Evolutionary conservation across 2,329 filamentous ascomycete genomes (phyloP).

Genomic region (Rutstroemia sp.): DNA sequence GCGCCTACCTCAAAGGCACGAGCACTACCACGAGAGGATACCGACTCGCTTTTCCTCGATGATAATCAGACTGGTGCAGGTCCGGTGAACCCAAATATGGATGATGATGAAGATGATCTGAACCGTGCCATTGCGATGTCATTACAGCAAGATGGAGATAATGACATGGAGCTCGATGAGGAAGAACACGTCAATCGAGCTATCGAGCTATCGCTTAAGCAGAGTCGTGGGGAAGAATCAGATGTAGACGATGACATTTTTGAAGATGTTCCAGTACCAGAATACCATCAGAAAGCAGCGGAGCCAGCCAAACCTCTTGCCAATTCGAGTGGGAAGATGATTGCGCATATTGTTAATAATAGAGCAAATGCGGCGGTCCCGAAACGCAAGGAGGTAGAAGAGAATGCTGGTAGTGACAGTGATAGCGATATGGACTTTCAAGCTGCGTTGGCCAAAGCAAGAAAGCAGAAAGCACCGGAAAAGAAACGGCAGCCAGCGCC

Average conservation of each 20-base stretch:
- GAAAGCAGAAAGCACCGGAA: slow-evolving; percentile 46
- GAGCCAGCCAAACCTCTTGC: slow-evolving; percentile 44
- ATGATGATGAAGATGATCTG: slow-evolving; percentile 8
- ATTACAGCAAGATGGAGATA: slow-evolving; percentile 44
- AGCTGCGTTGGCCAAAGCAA: slow-evolving; percentile 65
- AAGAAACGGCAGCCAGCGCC: slow-evolving; percentile 31
- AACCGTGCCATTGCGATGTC: slow-evolving; percentile 46
- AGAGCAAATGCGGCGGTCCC: slow-evolving; percentile 55
- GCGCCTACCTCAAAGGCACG: slow-evolving; percentile 4
- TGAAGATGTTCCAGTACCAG: slow-evolving; percentile 44
- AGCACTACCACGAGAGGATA: slow-evolving; percentile 16
- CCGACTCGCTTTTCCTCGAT: slow-evolving; percentile 27
- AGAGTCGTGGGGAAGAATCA: slow-evolving; percentile 39
- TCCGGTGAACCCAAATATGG: neutral
- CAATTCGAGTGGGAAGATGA: slow-evolving; percentile 49
- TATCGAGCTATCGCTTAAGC: slow-evolving; percentile 77
- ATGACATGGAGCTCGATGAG: slow-evolving; percentile 40
- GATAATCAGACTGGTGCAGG: slow-evolving; percentile 12
- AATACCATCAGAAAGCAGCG: slow-evolving; percentile 50
- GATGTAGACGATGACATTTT: slow-evolving; percentile 35
- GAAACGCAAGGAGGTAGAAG: slow-evolving; percentile 30
- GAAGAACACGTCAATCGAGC: slow-evolving; percentile 74
- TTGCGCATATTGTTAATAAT: slow-evolving; percentile 69
- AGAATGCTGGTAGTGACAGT: slow-evolving; percentile 40
- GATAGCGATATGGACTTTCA: slow-evolving; percentile 78